phyloP scores from a whole-genome alignment of 768 basidiomycete species.

The Brasilioporus rufonigricans region DNA sequence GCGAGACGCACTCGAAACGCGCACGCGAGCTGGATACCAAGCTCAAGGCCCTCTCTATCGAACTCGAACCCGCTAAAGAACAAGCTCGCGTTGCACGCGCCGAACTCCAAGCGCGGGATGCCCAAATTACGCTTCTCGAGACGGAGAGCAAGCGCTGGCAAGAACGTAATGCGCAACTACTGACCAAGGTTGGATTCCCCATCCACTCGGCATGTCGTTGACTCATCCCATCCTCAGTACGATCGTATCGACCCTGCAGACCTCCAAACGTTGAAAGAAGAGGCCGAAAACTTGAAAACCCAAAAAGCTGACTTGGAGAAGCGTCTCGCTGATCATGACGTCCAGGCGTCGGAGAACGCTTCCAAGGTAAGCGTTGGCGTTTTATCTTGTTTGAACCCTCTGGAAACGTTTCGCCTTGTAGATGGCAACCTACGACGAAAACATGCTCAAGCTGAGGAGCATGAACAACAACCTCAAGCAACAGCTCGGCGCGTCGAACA shows the following conservation, averaged over 20 bases:
- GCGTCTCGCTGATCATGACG: slow-evolving; percentile 28
- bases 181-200: slow-evolving; percentile 65
- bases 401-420: slow-evolving; percentile 17
- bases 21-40: slow-evolving; percentile 64
- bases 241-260: slow-evolving; percentile 88
- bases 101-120: slow-evolving; percentile 69
- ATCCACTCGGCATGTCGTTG: neutral
- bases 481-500: slow-evolving; percentile 24
- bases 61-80: slow-evolving; percentile 76
- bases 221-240: slow-evolving; percentile 46
- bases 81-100: slow-evolving; percentile 63
- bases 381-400: neutral
- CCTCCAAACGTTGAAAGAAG: slow-evolving; percentile 73
- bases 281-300: slow-evolving; percentile 54
- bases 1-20: slow-evolving; percentile 66
- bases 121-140: slow-evolving; percentile 67
- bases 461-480: slow-evolving; percentile 23
- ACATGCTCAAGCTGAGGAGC: slow-evolving; percentile 36
- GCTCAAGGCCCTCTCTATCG: slow-evolving; percentile 51
- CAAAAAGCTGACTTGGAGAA: slow-evolving; percentile 38
- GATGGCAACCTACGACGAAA: slow-evolving; percentile 44
- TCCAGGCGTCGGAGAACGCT: slow-evolving; percentile 28
- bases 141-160: slow-evolving; percentile 82
- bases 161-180: slow-evolving; percentile 74
- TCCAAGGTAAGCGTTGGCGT: slow-evolving; percentile 28